Percentiles rank a stretch among this genome's conserved stretches.
Conservation (phyloP, 768 basidiomycete genomes). For the Lentinula sp. region DNA sequence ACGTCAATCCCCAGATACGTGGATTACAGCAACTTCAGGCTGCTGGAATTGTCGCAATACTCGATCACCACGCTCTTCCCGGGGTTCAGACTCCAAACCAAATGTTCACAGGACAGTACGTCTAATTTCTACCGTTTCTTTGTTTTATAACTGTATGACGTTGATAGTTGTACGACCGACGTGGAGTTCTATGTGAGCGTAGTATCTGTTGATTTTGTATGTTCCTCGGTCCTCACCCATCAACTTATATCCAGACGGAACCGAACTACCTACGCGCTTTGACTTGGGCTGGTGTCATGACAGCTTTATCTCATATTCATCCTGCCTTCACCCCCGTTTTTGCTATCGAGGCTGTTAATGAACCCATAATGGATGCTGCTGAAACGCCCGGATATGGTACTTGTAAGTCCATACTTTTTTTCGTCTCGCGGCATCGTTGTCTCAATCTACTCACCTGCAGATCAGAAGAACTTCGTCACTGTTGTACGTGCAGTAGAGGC, state of each 20-base stretch:
- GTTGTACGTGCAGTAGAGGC: slow-evolving; percentile 62
- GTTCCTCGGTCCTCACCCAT: neutral
- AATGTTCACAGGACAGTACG: slow-evolving; percentile 63
- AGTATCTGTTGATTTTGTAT: slow-evolving; percentile 1
- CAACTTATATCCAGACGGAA: slow-evolving; percentile 37
- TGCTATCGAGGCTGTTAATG: slow-evolving; percentile 72
- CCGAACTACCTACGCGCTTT: slow-evolving; percentile 74
- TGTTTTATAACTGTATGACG: neutral
- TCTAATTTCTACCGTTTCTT: neutral
- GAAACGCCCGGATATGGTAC: slow-evolving; percentile 64
- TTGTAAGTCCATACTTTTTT: slow-evolving; percentile 36
- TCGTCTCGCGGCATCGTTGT: neutral
- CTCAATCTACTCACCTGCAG: slow-evolving; percentile 24
- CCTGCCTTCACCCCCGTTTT: slow-evolving; percentile 59
- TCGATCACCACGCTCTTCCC: slow-evolving; percentile 60
- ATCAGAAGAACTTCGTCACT: slow-evolving; percentile 64
- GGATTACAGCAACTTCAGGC: slow-evolving; percentile 54
- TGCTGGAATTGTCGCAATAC: slow-evolving; percentile 61
- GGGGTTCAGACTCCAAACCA: slow-evolving; percentile 60
- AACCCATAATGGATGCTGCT: slow-evolving; percentile 66
- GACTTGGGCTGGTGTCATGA: slow-evolving; percentile 80
- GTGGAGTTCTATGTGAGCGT: slow-evolving; percentile 67
- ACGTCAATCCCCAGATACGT: slow-evolving; percentile 36
- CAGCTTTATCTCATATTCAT: slow-evolving; percentile 63
- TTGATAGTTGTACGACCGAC: slow-evolving; percentile 52